phyloP scores from a whole-genome alignment of 2,329 filamentous ascomycete species.

The Calcarisporium arbuscula region DNA sequence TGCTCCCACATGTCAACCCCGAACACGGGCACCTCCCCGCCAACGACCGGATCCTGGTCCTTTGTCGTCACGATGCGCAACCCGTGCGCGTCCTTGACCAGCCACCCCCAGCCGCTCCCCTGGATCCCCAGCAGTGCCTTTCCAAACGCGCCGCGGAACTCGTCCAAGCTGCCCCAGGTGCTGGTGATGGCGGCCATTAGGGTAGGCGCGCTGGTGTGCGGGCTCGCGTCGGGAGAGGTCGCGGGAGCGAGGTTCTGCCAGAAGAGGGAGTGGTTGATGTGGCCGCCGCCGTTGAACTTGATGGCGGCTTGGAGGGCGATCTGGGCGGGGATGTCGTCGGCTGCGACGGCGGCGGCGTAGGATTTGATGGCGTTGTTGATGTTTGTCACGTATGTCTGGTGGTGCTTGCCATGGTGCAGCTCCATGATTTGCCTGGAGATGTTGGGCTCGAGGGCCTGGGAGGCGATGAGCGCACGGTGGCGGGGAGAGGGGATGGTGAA shows the following conservation, averaged over 20 bases:
- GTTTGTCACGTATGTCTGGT: constrained; percentile 72
- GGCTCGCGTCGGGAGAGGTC: constrained; percentile 48
- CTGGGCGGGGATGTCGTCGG: constrained; percentile 56
- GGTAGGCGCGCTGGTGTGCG: constrained; percentile 44
- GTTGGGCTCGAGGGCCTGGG: constrained; percentile 62
- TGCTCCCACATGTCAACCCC: constrained; percentile 93
- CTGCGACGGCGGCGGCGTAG: constrained; percentile 49
- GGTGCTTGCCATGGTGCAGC: constrained; percentile 73
- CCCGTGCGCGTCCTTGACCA: constrained; percentile 57
- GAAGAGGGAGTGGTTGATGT: constrained; percentile 90
- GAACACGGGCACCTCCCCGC: constrained; percentile 60
- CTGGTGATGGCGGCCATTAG: constrained; percentile 55
- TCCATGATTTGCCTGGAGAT: constrained; percentile 78
- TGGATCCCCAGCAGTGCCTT: constrained; percentile 64
- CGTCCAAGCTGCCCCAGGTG: constrained; percentile 62
- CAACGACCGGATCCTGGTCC: constrained; percentile 72
- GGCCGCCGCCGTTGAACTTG: constrained; percentile 85
- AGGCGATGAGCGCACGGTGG: neutral
- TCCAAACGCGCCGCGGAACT: constrained; percentile 61
- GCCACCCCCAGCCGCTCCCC: constrained; percentile 85
- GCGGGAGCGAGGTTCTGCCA: constrained; percentile 75
- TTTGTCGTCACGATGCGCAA: constrained; percentile 75
- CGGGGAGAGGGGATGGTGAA: neutral
- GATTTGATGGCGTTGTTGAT: constrained; percentile 61
- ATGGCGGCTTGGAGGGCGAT: constrained; percentile 64